Conservation (phyloP, 331 rosid genomes). For the Rhamnella rubrinervis region DNA sequence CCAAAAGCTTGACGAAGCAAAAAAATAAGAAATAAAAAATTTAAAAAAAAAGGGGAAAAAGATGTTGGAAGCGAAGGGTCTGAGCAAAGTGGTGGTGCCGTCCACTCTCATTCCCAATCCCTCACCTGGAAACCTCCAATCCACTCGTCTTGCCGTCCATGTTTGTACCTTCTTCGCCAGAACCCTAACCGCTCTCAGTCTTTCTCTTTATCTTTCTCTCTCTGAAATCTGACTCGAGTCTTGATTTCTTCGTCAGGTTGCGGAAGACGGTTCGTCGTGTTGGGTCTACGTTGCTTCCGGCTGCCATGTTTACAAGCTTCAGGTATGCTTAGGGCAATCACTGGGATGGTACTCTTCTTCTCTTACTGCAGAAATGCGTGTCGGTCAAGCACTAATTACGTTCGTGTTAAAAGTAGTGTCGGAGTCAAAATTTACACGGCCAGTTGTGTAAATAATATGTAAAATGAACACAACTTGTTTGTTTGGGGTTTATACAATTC, state of each 20-base stretch:
- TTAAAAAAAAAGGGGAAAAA: background rate
- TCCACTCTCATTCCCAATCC: conserved; percentile 57
- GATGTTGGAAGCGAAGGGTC: conserved; percentile 64
- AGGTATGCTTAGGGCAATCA: conserved; percentile 31
- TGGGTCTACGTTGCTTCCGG: conserved; percentile 80
- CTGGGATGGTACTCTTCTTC: background rate
- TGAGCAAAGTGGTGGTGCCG: conserved; percentile 73
- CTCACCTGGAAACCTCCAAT: conserved; percentile 79
- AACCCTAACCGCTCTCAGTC: conserved; percentile 6
- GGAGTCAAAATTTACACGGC: no score
- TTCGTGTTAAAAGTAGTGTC: no score
- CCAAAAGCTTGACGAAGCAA: background rate
- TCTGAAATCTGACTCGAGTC: background rate
- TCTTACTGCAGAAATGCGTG: background rate
- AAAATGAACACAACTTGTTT: no score
- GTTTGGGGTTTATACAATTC: no score
- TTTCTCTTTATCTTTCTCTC: background rate
- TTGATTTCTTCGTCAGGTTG: conserved; percentile 39
- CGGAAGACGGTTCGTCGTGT: conserved; percentile 40
- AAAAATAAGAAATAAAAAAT: no score
- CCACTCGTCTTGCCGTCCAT: conserved; percentile 86
- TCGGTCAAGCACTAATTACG: no score
- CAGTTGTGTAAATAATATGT: no score
- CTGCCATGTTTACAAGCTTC: conserved; percentile 57
- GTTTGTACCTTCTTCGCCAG: conserved; percentile 18